Percentiles rank a stretch among this genome's conserved stretches.
Evolutionary conservation across 1,284 basidiomycete genomes (phyloP).

Genomic region (Fomitiporia mediterranea): DNA sequence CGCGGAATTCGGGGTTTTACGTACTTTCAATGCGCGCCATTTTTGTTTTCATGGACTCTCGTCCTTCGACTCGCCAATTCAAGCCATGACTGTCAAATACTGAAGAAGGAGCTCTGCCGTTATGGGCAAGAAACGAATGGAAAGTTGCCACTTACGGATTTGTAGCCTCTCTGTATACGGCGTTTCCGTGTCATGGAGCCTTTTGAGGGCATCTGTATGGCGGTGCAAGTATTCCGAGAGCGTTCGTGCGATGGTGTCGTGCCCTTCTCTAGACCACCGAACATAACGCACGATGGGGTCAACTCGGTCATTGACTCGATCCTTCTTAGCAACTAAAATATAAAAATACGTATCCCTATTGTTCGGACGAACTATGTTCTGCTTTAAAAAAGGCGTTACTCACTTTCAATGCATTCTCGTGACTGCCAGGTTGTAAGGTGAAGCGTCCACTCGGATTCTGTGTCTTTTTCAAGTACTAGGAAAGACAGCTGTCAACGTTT

Average conservation of each 20-base stretch:
- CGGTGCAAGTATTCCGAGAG: neutral
- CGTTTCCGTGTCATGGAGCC: neutral
- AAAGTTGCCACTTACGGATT: neutral
- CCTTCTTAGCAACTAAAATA: too few relatives aligned
- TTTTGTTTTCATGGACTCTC: neutral
- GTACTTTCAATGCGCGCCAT: slow-evolving; percentile 12
- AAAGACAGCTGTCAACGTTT: neutral
- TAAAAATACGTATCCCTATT: neutral
- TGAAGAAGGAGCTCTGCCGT: neutral
- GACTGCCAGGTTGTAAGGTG: neutral
- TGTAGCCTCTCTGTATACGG: slow-evolving; percentile 3
- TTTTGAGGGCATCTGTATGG: neutral
- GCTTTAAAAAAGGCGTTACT: neutral
- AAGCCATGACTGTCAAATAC: slow-evolving; percentile 11
- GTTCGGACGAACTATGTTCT: neutral
- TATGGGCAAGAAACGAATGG: neutral
- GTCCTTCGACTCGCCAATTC: neutral
- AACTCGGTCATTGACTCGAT: neutral
- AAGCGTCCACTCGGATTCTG: neutral
- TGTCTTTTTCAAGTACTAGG: neutral
- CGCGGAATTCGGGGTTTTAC: too few relatives aligned
- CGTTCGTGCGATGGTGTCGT: slow-evolving; percentile 1
- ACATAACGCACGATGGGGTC: neutral
- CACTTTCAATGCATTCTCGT: slow-evolving; percentile 11
- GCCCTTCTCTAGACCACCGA: neutral